Conservation (phyloP, 2,329 filamentous ascomycete species). For the Talaromyces albobiverticillius region DNA sequence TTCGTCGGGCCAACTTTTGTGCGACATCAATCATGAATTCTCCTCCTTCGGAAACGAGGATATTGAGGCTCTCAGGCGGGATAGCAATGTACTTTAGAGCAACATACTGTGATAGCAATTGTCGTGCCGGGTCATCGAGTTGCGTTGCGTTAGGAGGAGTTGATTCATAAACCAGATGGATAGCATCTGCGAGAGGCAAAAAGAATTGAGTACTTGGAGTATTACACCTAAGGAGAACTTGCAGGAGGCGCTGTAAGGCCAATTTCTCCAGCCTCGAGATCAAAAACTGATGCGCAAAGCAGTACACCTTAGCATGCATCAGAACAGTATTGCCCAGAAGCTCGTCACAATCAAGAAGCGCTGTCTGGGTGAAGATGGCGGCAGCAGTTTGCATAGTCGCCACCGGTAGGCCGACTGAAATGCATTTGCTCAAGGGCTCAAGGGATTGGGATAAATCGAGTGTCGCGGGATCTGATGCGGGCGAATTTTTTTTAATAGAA, state of each 20-base stretch:
- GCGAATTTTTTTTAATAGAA: not conserved
- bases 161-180: slow-evolving; percentile 1
- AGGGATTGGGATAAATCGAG: not conserved
- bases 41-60: not conserved
- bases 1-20: not conserved
- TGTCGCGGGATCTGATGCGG: not conserved
- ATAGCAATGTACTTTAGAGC: not conserved
- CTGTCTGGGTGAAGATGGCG: not conserved
- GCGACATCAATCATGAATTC: not conserved
- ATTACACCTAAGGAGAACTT: not conserved
- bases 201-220: not conserved
- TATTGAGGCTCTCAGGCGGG: not conserved
- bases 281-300: slow-evolving; percentile 1
- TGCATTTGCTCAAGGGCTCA: slow-evolving; percentile 6
- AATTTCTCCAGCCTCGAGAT: not conserved
- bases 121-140: not conserved
- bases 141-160: not conserved
- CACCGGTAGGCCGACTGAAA: slow-evolving; percentile 1
- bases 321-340: not conserved
- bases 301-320: slow-evolving; percentile 4
- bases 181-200: not conserved
- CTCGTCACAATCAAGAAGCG: not conserved
- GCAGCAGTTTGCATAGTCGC: not conserved
- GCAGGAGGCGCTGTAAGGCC: slow-evolving; percentile 1
- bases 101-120: slow-evolving; percentile 2